phyloP scores from a whole-genome alignment of 1,284 basidiomycete genomes.

The Sphagnurus paluster region DNA sequence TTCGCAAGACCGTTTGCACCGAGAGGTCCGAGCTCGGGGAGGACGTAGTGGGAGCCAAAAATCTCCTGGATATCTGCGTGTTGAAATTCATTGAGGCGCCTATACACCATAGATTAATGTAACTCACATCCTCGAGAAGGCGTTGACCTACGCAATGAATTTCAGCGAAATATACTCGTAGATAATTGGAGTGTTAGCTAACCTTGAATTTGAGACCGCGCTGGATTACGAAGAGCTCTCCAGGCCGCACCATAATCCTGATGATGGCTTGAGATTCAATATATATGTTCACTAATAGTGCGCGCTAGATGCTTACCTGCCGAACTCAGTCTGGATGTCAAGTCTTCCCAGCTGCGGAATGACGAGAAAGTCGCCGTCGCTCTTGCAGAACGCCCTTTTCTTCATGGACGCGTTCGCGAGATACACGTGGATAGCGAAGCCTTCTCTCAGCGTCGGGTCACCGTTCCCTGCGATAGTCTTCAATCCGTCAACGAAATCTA shows the following conservation, averaged over 20 bases:
- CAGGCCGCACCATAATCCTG: slow-evolving; percentile 62
- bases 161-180: background rate
- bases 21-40: slow-evolving; percentile 68
- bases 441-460: slow-evolving; percentile 60
- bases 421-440: slow-evolving; percentile 65
- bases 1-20: slow-evolving; percentile 66
- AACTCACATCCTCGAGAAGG: slow-evolving; percentile 51
- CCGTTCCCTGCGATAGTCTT: slow-evolving; percentile 68
- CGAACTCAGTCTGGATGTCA: slow-evolving; percentile 72
- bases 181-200: background rate
- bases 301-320: slow-evolving; percentile 41
- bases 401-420: slow-evolving; percentile 63
- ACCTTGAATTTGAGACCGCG: slow-evolving; percentile 69
- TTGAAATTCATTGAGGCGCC: slow-evolving; percentile 7
- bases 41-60: slow-evolving; percentile 62
- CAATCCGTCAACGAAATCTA: slow-evolving; percentile 63
- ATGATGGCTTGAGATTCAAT: background rate
- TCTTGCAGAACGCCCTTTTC: slow-evolving; percentile 64
- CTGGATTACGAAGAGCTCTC: slow-evolving; percentile 65
- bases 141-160: too few relatives aligned
- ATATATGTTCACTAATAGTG: background rate
- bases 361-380: slow-evolving; percentile 70
- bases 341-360: slow-evolving; percentile 65
- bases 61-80: slow-evolving; percentile 56
- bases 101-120: background rate